Evolutionary conservation across 176 grass and related monocot genomes (phyloP), one percentile per base, ranked within the genome.

Genomic region (Avena eriantha): DNA sequence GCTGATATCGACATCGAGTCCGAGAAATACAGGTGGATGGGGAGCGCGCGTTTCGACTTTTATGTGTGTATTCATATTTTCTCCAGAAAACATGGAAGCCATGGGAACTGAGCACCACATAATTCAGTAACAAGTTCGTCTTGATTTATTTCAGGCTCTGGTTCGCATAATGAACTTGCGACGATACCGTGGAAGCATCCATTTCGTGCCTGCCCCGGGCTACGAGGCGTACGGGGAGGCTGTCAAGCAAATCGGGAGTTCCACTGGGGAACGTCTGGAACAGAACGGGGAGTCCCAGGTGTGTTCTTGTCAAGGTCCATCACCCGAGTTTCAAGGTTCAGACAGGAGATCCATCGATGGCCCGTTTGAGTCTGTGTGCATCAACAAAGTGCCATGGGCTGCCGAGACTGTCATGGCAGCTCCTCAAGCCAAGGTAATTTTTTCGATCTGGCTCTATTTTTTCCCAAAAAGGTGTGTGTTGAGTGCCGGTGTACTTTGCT

Each of bases 1-100:
- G 93, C 95, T 5, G 93, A 95, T 90, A 85, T 98, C 50, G 93
- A 98, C n/a, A 93, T 95, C 15, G 91, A 98, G 79, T 95, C 95
- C 1, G 91, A 98, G 85, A 98, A 84, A 75, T 93, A 92, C 56
- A 88, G 95, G 70, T 98, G 93, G 95, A 95, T 95, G 89, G 93
- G 93, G 88, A 98, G 89, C 72, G 83, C 89, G 60, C 91, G 93
- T 23, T n/a, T 98, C 3, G 93, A 95, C 70, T 93, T 95, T 63
- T 98, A 98, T 88, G 93, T 97, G 87, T 58, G 87, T 84, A n/a
- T 21, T 81, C 33, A 36, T 71, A n/a, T 6, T 73, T 24, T 45
- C 1, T 47, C 15, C 5, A 41, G 10, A 29, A 6, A 47, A 47
- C 41, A 3, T 48, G n/a, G 48, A 73, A 66, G 29, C 1, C 76